Percentiles rank a stretch among this genome's conserved stretches.
Evolutionary conservation across 768 basidiomycete genomes (phyloP).

Genomic region (Tricholomella constricta): DNA sequence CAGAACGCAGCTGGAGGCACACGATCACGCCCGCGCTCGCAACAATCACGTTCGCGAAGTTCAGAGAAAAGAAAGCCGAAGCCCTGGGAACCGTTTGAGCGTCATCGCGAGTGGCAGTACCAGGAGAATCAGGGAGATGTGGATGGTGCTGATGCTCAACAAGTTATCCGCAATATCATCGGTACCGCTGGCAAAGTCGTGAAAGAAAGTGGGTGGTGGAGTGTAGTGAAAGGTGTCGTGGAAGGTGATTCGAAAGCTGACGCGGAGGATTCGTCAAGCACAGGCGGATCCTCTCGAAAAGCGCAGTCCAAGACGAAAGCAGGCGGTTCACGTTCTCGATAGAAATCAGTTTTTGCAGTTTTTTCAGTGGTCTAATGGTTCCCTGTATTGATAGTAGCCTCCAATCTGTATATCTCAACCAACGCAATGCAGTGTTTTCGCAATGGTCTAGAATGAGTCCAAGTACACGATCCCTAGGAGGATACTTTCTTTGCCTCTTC

Average conservation of each 20-base stretch:
- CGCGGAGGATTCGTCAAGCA: neutral
- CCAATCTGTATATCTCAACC: conserved; percentile 2
- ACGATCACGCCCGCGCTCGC: conserved; percentile 23
- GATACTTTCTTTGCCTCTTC: conserved; percentile 29
- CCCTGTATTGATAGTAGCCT: conserved; percentile 7
- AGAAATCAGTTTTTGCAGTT: conserved; percentile 7
- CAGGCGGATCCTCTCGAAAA: conserved; percentile 11
- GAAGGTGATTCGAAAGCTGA: neutral
- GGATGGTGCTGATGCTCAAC: conserved; percentile 39
- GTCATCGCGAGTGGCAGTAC: conserved; percentile 63
- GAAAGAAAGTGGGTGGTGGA: conserved; percentile 36
- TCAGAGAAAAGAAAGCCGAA: conserved; percentile 32
- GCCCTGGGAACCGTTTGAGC: conserved; percentile 68
- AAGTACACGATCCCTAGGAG: conserved; percentile 1
- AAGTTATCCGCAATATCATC: conserved; percentile 48
- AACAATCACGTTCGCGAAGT: conserved; percentile 18
- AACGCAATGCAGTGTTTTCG: conserved; percentile 2
- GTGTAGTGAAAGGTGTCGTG: conserved; percentile 24
- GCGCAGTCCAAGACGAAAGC: conserved; percentile 22
- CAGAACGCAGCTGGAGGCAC: conserved; percentile 30
- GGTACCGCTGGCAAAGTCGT: conserved; percentile 25
- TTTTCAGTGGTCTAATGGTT: neutral
- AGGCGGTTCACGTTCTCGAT: conserved; percentile 31
- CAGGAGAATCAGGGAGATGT: conserved; percentile 25
- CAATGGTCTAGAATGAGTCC: conserved; percentile 7